These are phyloP conservation scores for Colletotrichum spinosum DNA, from an alignment of 2,329 filamentous ascomycete genomes.

Conservation along the genomic window DNA sequence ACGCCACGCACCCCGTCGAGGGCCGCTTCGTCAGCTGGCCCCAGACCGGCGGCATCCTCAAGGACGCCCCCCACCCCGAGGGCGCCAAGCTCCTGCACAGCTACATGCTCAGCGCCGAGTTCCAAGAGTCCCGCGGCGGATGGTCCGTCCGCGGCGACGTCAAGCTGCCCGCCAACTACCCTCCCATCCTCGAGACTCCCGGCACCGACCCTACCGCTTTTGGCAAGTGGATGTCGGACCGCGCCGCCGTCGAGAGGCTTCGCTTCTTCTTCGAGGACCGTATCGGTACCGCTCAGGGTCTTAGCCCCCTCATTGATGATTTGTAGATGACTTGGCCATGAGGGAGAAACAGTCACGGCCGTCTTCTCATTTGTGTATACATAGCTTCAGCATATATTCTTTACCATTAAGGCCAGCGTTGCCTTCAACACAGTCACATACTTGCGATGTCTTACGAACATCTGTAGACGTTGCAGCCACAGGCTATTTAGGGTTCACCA, in stretches of 20 bases:
- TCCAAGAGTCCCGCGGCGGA: slow-evolving; percentile 44
- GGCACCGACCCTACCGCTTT: slow-evolving; percentile 53
- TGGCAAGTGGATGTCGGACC: slow-evolving; percentile 54
- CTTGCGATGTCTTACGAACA: too few relatives aligned
- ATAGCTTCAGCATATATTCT: background rate
- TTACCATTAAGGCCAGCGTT: background rate
- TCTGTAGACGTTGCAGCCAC: too few relatives aligned
- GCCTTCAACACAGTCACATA: too few relatives aligned
- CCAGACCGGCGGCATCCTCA: slow-evolving; percentile 60
- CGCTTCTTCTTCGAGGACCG: slow-evolving; percentile 55
- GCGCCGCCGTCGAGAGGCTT: slow-evolving; percentile 53
- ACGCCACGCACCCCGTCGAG: slow-evolving; percentile 47
- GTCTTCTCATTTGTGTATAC: background rate
- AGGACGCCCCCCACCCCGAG: slow-evolving; percentile 61
- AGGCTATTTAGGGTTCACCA: too few relatives aligned
- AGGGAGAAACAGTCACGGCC: background rate
- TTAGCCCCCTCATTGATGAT: slow-evolving; percentile 47
- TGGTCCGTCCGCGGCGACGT: slow-evolving; percentile 52
- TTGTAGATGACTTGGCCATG: background rate
- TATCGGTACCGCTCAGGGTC: slow-evolving; percentile 55
- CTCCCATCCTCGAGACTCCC: slow-evolving; percentile 45
- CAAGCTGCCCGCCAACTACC: slow-evolving; percentile 42
- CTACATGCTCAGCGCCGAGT: slow-evolving; percentile 57
- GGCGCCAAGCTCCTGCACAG: slow-evolving; percentile 62
- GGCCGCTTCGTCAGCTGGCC: slow-evolving; percentile 60